Evolutionary conservation across 208 protist genomes (phyloP).

Genomic region (Trypanosomatidae sp.): DNA sequence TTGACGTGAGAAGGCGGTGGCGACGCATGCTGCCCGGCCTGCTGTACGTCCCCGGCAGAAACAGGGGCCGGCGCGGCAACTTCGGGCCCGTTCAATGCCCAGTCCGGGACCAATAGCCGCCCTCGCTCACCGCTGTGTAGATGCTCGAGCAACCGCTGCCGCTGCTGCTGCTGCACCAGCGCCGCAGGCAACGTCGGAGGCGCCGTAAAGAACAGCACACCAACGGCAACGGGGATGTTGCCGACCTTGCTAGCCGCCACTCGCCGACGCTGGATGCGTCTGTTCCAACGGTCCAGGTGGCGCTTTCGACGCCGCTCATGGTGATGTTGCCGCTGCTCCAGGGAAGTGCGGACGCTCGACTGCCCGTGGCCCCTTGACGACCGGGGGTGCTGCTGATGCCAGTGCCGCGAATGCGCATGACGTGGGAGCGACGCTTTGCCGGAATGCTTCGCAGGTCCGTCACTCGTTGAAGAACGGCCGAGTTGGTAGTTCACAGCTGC

Average conservation of each 20-base stretch:
- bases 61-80: background rate
- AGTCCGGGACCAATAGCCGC: constrained; percentile 12
- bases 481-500: background rate
- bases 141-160: background rate
- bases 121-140: background rate
- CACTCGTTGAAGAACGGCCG: background rate
- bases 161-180: constrained; percentile 13
- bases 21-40: background rate
- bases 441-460: background rate
- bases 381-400: background rate
- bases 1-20: background rate
- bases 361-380: background rate
- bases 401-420: background rate
- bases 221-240: constrained; percentile 18
- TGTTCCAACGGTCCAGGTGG: constrained; percentile 1
- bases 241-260: constrained; percentile 9
- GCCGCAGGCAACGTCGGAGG: constrained; percentile 12
- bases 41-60: background rate
- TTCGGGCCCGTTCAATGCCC: constrained; percentile 9
- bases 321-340: background rate
- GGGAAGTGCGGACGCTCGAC: background rate
- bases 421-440: background rate
- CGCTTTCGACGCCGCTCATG: constrained; percentile 1
- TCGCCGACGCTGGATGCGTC: constrained; percentile 10
- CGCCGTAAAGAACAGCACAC: constrained; percentile 24